A percentile compares a stretch with the other conserved stretches of the same genome.
Evolutionary conservation across 2,329 filamentous ascomycete genomes (phyloP).

Genomic region (Paraconiothyrium brasiliense): DNA sequence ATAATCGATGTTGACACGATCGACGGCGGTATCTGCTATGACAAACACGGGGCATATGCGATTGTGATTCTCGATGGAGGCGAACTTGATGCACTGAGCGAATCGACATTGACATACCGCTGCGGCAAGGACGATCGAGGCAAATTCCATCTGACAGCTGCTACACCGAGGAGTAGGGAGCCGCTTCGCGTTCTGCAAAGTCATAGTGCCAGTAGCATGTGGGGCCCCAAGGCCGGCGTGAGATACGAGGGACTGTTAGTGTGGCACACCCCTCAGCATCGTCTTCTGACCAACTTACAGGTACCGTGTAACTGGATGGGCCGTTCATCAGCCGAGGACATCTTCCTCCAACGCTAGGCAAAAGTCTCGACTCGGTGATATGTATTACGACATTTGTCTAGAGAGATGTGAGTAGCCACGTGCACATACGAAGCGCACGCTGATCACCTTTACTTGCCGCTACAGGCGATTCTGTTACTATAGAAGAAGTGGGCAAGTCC

Average conservation of each 20-base stretch:
- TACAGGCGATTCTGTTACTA: slow-evolving; percentile 42
- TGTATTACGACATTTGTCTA: slow-evolving; percentile 43
- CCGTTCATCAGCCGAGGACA: slow-evolving; percentile 41
- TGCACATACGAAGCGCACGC: neutral
- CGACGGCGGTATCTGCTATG: slow-evolving; percentile 54
- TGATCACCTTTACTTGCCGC: slow-evolving; percentile 43
- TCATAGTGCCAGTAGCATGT: slow-evolving; percentile 56
- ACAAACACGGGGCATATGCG: slow-evolving; percentile 57
- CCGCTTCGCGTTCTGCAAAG: slow-evolving; percentile 57
- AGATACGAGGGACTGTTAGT: slow-evolving; percentile 61
- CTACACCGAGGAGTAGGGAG: slow-evolving; percentile 50
- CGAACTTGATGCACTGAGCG: slow-evolving; percentile 48
- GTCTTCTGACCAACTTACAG: slow-evolving; percentile 21
- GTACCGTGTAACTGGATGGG: slow-evolving; percentile 52
- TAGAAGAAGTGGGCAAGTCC: slow-evolving; percentile 49
- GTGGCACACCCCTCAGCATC: neutral
- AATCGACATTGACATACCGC: slow-evolving; percentile 54
- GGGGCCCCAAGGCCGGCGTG: slow-evolving; percentile 57
- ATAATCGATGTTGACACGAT: slow-evolving; percentile 57
- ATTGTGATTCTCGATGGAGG: slow-evolving; percentile 53
- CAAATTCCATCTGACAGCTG: slow-evolving; percentile 55
- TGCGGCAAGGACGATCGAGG: slow-evolving; percentile 52
- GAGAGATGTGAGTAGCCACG: neutral
- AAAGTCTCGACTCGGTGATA: slow-evolving; percentile 34
- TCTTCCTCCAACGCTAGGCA: slow-evolving; percentile 23